These are phyloP conservation scores for Monosporozyma aquatica DNA, from an alignment of 805 yeast genomes.

Conservation along the genomic window DNA sequence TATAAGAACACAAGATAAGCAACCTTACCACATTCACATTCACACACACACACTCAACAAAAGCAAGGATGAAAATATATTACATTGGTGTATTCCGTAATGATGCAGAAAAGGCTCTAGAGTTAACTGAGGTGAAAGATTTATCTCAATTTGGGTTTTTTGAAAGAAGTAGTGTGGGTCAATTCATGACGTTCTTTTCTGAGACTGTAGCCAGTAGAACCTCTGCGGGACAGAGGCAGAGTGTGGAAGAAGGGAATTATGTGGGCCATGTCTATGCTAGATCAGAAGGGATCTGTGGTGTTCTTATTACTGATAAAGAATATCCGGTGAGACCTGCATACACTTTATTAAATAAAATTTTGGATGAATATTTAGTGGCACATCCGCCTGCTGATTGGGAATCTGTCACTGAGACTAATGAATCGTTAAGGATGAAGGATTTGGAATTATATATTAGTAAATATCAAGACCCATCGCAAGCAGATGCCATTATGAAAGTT, in stretches of 20 bases:
- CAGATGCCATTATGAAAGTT: conserved; percentile 92
- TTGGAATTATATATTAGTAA: conserved; percentile 64
- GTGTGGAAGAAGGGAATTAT: conserved; percentile 85
- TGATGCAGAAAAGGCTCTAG: conserved; percentile 49
- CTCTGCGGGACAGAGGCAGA: conserved; percentile 80
- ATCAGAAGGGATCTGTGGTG: conserved; percentile 85
- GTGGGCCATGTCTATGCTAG: conserved; percentile 88
- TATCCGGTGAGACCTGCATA: conserved; percentile 97
- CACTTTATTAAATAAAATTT: conserved; percentile 77
- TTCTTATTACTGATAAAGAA: conserved; percentile 85
- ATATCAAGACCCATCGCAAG: conserved; percentile 95
- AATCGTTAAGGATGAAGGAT: conserved; percentile 31
- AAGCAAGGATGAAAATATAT: conserved; percentile 64
- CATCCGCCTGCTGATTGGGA: conserved; percentile 73
- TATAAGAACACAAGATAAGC: too few relatives aligned
- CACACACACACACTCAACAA: background rate
- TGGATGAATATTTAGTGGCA: conserved; percentile 81
- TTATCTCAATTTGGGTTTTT: conserved; percentile 81
- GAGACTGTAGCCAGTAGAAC: conserved; percentile 89
- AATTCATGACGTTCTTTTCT: conserved; percentile 90
- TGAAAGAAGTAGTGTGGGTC: conserved; percentile 73
- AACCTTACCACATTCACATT: too few relatives aligned
- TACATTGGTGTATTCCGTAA: conserved; percentile 81
- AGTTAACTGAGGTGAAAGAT: conserved; percentile 72
- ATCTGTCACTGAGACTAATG: conserved; percentile 36